phyloP scores from a whole-genome alignment of 768 basidiomycete genomes.

The Leccinum subtestaceum region DNA sequence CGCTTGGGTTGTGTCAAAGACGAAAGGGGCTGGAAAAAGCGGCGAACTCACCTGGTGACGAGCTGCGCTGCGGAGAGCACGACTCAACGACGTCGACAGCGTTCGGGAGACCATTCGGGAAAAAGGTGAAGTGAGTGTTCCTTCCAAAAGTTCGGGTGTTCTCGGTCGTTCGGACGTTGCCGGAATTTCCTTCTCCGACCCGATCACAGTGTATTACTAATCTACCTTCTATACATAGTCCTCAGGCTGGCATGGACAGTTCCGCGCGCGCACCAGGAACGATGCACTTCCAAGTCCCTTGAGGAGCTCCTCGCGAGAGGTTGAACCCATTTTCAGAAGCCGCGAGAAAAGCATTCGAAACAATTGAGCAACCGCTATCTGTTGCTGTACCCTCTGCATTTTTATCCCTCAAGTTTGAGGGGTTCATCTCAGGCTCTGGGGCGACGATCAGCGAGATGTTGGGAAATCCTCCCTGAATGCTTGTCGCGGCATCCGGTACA shows the following conservation, averaged over 20 bases:
- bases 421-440: conserved; percentile 21
- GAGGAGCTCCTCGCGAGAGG: conserved; percentile 30
- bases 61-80: conserved; percentile 38
- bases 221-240: background rate
- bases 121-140: conserved; percentile 19
- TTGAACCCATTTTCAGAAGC: conserved; percentile 55
- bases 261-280: conserved; percentile 33
- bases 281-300: conserved; percentile 42
- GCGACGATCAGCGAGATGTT: conserved; percentile 25
- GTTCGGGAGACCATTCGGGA: conserved; percentile 46
- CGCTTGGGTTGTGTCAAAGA: conserved; percentile 34
- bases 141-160: conserved; percentile 29
- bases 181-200: conserved; percentile 23
- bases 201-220: conserved; percentile 4
- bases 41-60: conserved; percentile 35
- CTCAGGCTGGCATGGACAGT: conserved; percentile 2
- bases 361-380: background rate
- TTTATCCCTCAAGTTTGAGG: background rate
- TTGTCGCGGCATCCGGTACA: background rate
- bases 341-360: conserved; percentile 38
- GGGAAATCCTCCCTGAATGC: conserved; percentile 3
- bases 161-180: conserved; percentile 28
- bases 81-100: conserved; percentile 43
- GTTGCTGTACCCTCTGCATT: background rate
- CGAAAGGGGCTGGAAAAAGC: background rate